Conservation (phyloP, 2,329 filamentous ascomycete species). For the Metarhizium guizhouense region DNA sequence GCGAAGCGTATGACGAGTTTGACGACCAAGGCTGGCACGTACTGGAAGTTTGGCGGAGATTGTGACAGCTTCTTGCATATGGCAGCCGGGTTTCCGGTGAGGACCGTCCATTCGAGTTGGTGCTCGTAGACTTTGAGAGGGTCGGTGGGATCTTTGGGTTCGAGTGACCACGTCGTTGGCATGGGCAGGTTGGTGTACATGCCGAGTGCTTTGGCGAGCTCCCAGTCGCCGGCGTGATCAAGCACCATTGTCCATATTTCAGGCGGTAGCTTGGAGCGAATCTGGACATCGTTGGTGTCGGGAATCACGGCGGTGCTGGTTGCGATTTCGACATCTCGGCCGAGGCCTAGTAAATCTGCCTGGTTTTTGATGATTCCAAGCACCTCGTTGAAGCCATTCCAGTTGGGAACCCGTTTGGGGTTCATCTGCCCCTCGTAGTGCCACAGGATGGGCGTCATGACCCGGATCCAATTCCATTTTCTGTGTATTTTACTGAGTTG, state of each 20-base stretch:
- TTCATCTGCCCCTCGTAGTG: conserved; percentile 52
- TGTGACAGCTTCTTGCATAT: conserved; percentile 67
- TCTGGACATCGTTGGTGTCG: conserved; percentile 19
- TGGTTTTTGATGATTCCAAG: conserved; percentile 68
- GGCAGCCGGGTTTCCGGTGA: conserved; percentile 60
- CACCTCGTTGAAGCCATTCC: conserved; percentile 62
- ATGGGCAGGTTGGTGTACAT: conserved; percentile 70
- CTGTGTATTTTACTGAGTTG: conserved; percentile 74
- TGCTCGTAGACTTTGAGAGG: conserved; percentile 64
- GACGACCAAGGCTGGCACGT: conserved; percentile 71
- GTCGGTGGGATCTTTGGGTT: conserved; percentile 51
- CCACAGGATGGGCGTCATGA: conserved; percentile 77
- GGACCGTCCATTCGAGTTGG: conserved; percentile 76
- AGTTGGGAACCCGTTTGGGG: conserved; percentile 46
- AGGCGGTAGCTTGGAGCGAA: conserved; percentile 53
- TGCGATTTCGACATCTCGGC: conserved; percentile 56
- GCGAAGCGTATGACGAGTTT: conserved; percentile 90
- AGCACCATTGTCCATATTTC: conserved; percentile 89
- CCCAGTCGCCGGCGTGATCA: conserved; percentile 81
- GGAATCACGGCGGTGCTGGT: conserved; percentile 28
- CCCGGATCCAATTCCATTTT: conserved; percentile 81
- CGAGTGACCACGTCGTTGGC: conserved; percentile 58
- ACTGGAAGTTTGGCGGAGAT: conserved; percentile 59
- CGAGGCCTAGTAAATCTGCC: conserved; percentile 64
- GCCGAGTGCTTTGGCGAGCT: conserved; percentile 71